Base-by-base conservation (phyloP, 257 asterid species). In the Forsythia viridissima region DNA sequence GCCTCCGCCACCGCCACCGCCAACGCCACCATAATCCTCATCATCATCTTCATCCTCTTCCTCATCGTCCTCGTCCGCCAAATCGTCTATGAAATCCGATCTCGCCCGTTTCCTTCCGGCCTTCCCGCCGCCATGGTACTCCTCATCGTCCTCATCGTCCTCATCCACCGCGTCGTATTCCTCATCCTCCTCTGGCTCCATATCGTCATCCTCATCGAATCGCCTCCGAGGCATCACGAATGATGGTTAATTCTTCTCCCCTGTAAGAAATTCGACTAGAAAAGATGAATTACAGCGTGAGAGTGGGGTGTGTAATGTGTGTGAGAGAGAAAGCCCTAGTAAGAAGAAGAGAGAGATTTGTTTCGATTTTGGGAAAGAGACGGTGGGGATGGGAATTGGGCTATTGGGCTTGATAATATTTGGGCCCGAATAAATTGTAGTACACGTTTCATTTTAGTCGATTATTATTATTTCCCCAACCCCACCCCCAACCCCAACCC, bases 11-110 rank as follows among this genome's bases (percentile, higher is more conserved):
- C 81, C 82, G 5, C 81, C 79, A 0, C 81, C 84, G 0, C 86
- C 83, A 0, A 88, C 89, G 4, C 87, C 88, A 4, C 85, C 85
- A 9, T 85, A 76, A 11, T 90, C 90, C 10, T 89, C 94, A 7
- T 91, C 96, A 0, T 84, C 86, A 0, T 83, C 88, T 1, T 84
- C 88, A 2, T 89, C 93, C 4, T 94, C 98, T 52, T 90, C 94
- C 41, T 91, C 99, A 0, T 92, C 96, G 4, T 91, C 98, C 61
- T 93, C 98, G 68, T 93, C 97, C 8, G 96, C 98, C 42, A 74
- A 82, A 76, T 91, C 97, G 66, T 95, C 97, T 36, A 93, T 82
- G 63, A 89, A 93, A 48, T 88, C 82, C n/a, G 96, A 90, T 85
- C 90, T 83, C 20, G 86, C 66, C 74, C 98, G 79, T 89, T 96